Evolutionary conservation across 2,329 filamentous ascomycete genomes (phyloP).

Genomic region (Aspergillus ochraceus): DNA sequence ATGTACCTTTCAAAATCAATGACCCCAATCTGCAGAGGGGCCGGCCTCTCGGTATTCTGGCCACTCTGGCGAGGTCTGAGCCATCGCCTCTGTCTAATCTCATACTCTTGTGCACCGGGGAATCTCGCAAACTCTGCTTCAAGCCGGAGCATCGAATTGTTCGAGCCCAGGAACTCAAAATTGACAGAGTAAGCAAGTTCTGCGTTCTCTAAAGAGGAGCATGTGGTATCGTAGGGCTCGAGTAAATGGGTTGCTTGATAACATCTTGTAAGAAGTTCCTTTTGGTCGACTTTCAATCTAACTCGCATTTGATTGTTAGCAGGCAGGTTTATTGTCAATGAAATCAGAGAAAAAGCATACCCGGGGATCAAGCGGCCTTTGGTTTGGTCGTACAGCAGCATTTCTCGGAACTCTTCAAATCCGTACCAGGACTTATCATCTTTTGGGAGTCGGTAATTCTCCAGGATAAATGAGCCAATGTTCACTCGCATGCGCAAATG

Average conservation of each 20-base stretch:
- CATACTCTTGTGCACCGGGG: conserved; percentile 31
- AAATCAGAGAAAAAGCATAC: conserved; percentile 25
- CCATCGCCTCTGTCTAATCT: conserved; percentile 37
- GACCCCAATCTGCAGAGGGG: conserved; percentile 37
- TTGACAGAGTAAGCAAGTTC: conserved; percentile 40
- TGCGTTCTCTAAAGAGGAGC: conserved; percentile 21
- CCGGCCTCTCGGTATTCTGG: conserved; percentile 20
- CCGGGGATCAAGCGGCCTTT: conserved; percentile 39
- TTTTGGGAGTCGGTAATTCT: conserved; percentile 33
- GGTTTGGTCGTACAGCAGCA: conserved; percentile 38
- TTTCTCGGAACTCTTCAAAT: conserved; percentile 42
- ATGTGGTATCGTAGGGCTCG: conserved; percentile 23
- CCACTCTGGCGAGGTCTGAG: conserved; percentile 28
- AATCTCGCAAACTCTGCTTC: conserved; percentile 38
- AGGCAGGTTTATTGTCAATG: neutral
- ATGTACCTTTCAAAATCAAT: conserved; percentile 39
- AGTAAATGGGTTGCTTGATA: conserved; percentile 29
- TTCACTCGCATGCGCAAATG: conserved; percentile 44
- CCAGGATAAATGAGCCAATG: conserved; percentile 43
- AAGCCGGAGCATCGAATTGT: conserved; percentile 35
- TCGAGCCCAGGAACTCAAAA: conserved; percentile 39
- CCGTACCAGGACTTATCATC: conserved; percentile 27
- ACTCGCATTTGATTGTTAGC: conserved; percentile 9
- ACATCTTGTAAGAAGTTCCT: conserved; percentile 31
- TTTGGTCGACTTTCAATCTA: conserved; percentile 26